Conservation (phyloP, 106 monocot genomes). For the Ottelia alismoides region DNA sequence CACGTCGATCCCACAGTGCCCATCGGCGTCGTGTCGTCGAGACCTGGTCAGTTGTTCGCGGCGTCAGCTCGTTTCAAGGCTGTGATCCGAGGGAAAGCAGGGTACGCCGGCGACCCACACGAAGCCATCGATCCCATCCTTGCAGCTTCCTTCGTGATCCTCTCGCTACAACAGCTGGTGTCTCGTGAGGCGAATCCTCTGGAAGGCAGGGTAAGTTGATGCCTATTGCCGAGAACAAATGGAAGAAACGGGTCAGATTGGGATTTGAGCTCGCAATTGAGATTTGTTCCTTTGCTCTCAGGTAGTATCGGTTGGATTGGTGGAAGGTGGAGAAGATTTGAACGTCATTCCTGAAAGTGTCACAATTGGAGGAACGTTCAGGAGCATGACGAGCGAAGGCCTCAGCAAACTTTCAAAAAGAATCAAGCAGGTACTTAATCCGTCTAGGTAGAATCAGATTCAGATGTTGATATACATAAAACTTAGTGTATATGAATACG, state of each 20-base stretch:
- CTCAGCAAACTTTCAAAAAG: slow-evolving; percentile 27
- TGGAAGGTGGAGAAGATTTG: slow-evolving; percentile 42
- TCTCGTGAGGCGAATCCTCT: slow-evolving; percentile 54
- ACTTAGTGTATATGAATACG: no score
- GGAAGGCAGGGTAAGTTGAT: slow-evolving; percentile 36
- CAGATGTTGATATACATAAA: no score
- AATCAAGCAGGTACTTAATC: slow-evolving; percentile 75
- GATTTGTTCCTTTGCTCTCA: no score
- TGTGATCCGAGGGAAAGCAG: slow-evolving; percentile 38
- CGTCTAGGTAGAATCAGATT: no score
- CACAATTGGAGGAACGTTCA: slow-evolving; percentile 58
- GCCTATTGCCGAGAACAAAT: no score
- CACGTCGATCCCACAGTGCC: no score
- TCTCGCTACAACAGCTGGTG: slow-evolving; percentile 44
- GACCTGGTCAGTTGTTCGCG: no score
- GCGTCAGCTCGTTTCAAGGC: slow-evolving; percentile 39
- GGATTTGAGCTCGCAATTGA: no score
- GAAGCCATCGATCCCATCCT: slow-evolving; percentile 31
- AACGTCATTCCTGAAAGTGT: slow-evolving; percentile 46
- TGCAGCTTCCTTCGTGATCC: slow-evolving; percentile 34
- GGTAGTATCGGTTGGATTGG: slow-evolving; percentile 44
- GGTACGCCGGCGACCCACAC: slow-evolving; percentile 41
- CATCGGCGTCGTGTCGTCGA: no score
- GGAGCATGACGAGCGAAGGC: slow-evolving; percentile 44
- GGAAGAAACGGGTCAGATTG: no score